Percentiles rank a stretch among this genome's conserved stretches.
Conservation (phyloP, 169 alveolate species). For the Besnoitia besnoiti region DNA sequence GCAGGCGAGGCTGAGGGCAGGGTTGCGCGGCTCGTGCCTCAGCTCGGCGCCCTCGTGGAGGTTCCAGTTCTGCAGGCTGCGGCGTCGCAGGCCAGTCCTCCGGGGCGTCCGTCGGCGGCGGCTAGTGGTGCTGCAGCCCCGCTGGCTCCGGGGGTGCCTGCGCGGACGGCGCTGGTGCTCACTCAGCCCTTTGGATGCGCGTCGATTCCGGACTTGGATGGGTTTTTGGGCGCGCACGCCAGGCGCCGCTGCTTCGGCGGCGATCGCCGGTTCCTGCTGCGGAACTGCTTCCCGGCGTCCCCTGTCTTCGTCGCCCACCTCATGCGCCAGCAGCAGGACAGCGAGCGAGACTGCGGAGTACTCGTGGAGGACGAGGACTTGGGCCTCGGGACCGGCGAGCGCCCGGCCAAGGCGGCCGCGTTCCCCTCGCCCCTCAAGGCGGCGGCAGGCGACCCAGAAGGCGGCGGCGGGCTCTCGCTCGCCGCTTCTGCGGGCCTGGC, state of each 20-base stretch:
- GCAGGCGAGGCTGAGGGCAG: neutral
- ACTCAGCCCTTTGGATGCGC: constrained; percentile 5
- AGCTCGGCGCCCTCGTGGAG: neutral
- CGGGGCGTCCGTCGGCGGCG: too few relatives aligned
- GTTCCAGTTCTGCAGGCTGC: neutral
- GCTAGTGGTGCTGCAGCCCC: too few relatives aligned
- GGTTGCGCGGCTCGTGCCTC: neutral
- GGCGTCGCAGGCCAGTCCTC: too few relatives aligned
- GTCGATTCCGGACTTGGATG: neutral
- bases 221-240: neutral
- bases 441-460: too few relatives aligned
- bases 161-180: neutral
- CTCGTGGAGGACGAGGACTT: neutral
- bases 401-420: neutral
- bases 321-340: neutral
- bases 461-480: too few relatives aligned
- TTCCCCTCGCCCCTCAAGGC: too few relatives aligned
- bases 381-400: neutral
- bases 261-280: neutral
- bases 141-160: too few relatives aligned
- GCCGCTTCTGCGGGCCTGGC: neutral
- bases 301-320: neutral
- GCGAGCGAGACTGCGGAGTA: neutral
- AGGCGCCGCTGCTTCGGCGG: neutral
- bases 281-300: constrained; percentile 18